These are phyloP conservation scores for Acanthamoeba triangularis DNA, from an alignment of 208 protist species.

Conservation along the genomic window DNA sequence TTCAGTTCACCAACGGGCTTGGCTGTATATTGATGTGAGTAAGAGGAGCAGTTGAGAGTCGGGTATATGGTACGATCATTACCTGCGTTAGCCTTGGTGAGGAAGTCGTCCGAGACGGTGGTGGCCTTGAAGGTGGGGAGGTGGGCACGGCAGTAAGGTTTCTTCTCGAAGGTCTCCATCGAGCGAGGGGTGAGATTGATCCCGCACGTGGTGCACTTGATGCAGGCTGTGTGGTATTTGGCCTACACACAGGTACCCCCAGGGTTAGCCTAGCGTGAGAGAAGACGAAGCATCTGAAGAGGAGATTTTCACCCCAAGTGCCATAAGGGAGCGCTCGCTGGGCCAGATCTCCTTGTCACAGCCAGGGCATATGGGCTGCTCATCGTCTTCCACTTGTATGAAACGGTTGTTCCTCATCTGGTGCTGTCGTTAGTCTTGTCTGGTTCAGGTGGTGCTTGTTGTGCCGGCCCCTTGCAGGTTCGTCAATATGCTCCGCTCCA, in stretches of 20 bases:
- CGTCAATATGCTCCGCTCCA: no score
- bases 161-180: constrained; percentile 33
- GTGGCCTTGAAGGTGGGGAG: constrained; percentile 16
- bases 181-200: background rate
- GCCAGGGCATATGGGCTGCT: background rate
- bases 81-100: constrained; percentile 29
- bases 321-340: constrained; percentile 9
- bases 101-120: background rate
- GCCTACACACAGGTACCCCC: background rate
- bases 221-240: constrained; percentile 5
- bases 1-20: constrained; percentile 7
- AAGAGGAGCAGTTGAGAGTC: background rate
- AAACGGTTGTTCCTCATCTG: constrained; percentile 2
- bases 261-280: no score
- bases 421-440: background rate
- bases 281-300: background rate
- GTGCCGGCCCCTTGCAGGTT: no score
- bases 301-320: background rate
- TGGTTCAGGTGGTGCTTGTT: no score
- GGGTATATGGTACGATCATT: background rate
- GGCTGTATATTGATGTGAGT: background rate
- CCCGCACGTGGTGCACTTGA: constrained; percentile 5
- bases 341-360: constrained; percentile 38
- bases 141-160: constrained; percentile 12
- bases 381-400: background rate